phyloP scores from a whole-genome alignment of 805 yeast genomes.

The Myxozyma sirexii region DNA sequence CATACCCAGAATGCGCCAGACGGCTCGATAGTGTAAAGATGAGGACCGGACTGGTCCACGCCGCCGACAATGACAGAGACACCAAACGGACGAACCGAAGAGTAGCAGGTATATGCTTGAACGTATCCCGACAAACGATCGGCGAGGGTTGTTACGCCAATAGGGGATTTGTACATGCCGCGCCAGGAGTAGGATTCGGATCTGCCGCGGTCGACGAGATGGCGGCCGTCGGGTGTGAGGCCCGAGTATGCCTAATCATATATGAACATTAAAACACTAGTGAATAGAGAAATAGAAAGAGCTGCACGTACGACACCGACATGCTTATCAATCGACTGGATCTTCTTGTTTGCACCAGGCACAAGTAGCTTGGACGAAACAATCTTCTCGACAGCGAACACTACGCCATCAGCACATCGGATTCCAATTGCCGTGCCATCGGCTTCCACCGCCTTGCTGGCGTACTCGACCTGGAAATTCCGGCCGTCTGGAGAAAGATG shows the following conservation, averaged over 20 bases:
- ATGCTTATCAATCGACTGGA: constrained; percentile 91
- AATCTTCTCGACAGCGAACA: constrained; percentile 96
- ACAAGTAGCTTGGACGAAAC: constrained; percentile 83
- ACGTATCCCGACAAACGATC: constrained; percentile 88
- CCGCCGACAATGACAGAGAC: constrained; percentile 92
- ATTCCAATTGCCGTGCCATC: constrained; percentile 96
- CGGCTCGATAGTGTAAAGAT: constrained; percentile 95
- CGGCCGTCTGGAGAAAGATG: constrained; percentile 68
- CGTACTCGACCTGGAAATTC: constrained; percentile 97
- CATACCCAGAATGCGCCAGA: constrained; percentile 85
- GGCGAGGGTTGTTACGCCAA: constrained; percentile 78
- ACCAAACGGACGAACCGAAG: constrained; percentile 98
- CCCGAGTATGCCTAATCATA: constrained; percentile 70
- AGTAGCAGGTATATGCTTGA: constrained; percentile 93
- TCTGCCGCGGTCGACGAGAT: constrained; percentile 86
- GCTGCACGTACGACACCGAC: constrained; percentile 66
- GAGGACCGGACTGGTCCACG: constrained; percentile 85
- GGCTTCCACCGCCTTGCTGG: constrained; percentile 95
- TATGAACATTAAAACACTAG: neutral
- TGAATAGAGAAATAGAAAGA: neutral
- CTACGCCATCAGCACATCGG: constrained; percentile 88
- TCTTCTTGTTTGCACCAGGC: constrained; percentile 84
- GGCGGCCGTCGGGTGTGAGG: constrained; percentile 94
- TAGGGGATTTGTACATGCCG: constrained; percentile 71
- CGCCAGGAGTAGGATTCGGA: constrained; percentile 85